Evolutionary conservation across 495 filamentous ascomycete genomes (phyloP), one percentile per base, ranked within the genome.

Genomic region (Emericellopsis terricola): DNA sequence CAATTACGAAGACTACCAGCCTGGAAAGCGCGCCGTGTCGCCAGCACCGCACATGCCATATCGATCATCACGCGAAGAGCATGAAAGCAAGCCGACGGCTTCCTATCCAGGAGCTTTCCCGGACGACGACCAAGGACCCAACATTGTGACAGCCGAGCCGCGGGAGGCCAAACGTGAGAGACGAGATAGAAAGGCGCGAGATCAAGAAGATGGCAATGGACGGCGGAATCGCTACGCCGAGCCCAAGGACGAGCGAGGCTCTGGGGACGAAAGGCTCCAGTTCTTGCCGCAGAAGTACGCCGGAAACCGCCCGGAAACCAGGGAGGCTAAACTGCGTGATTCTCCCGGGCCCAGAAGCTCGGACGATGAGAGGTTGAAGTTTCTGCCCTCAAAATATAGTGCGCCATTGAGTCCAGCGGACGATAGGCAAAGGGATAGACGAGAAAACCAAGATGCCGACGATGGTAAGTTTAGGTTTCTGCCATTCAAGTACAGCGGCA

Each of bases 11-110:
- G 41, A 27, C 23, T 21, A 38, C 10, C 40, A 53, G 27, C 50
- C 47, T 32, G 60, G 60, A 19, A 54, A 61, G 32, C 56, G 53
- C 38, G 56, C 55, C 4, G 57, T 52, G 14, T 46, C 46, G 33
- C 47, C 49, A 8, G 48, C 47, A 5, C 40, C 48, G 15, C 39
- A 49, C 31, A 44, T 43, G 1, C 46, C 53, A 38, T 43, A 42
- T 28, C 42, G 46, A 29, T 40, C 39, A 31, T 45, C 44, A 32
- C 48, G 37, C 32, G 46, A 50, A 19, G 51, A 27, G 33, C 13
- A 26, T 13, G 20, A 26, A 6, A 11, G 11, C 23, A 26, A 11
- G 23, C 23, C 23, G 11, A n/a, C 8, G 29, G 29, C 8, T n/a
- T n/a, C n/a, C n/a, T n/a, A n/a, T n/a, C 23, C 23, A 11, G 23